Percentiles rank a stretch among this genome's conserved stretches.
Conservation (phyloP, 2,329 filamentous ascomycete species). For the Leptodontidium sp. region DNA sequence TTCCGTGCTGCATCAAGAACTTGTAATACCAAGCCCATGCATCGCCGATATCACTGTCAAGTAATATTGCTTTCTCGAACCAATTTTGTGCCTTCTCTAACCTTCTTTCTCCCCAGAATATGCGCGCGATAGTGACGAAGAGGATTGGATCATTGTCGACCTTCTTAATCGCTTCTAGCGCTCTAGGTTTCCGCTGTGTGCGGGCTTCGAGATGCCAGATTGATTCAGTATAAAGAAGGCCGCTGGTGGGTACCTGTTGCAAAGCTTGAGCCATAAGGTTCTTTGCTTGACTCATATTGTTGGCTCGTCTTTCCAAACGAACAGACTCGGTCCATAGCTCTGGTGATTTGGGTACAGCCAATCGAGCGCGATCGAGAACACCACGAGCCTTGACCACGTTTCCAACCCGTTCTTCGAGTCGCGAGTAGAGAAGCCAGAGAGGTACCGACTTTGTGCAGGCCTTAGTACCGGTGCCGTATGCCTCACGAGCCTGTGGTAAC, state of each 20-base stretch:
- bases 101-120: slow-evolving; percentile 94
- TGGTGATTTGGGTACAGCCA: slow-evolving; percentile 84
- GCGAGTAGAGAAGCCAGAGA: slow-evolving; percentile 87
- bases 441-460: slow-evolving; percentile 84
- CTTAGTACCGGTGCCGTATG: slow-evolving; percentile 87
- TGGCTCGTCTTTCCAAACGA: slow-evolving; percentile 86
- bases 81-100: slow-evolving; percentile 94
- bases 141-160: slow-evolving; percentile 90
- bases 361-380: slow-evolving; percentile 87
- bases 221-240: slow-evolving; percentile 89
- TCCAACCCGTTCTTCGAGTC: slow-evolving; percentile 86
- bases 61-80: slow-evolving; percentile 94
- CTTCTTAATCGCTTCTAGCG: slow-evolving; percentile 95
- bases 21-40: slow-evolving; percentile 99
- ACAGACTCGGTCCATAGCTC: slow-evolving; percentile 95
- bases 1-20: slow-evolving; percentile 91
- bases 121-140: slow-evolving; percentile 90
- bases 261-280: slow-evolving; percentile 92
- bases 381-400: slow-evolving; percentile 91
- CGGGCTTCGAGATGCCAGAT: slow-evolving; percentile 94
- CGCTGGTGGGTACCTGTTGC: slow-evolving; percentile 88
- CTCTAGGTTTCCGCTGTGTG: slow-evolving; percentile 90
- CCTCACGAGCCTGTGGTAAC: slow-evolving; percentile 85
- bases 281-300: slow-evolving; percentile 84
- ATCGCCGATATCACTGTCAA: slow-evolving; percentile 88